Evolutionary conservation across 78 protist genomes (phyloP).

Genomic region (Dictyostelium brefeldianum): DNA sequence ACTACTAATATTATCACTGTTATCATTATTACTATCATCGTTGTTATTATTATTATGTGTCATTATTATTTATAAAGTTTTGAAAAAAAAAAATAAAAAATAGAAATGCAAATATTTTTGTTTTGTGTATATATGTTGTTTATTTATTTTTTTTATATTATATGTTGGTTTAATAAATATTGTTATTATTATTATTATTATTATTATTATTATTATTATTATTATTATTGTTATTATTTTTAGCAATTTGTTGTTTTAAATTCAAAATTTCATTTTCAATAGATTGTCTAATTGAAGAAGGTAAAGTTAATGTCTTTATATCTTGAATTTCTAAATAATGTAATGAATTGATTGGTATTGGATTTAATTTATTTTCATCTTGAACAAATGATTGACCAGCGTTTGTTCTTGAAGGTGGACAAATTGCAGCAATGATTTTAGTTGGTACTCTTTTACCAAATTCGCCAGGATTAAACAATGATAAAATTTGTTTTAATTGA

Average conservation of each 20-base stretch:
- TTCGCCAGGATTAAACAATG: slow-evolving; percentile 37
- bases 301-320: slow-evolving; percentile 24
- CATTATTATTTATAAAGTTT: too few species aligned
- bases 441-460: slow-evolving; percentile 40
- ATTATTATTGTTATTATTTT: neutral
- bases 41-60: too few species aligned
- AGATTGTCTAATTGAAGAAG: slow-evolving; percentile 28
- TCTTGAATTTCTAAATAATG: slow-evolving; percentile 63
- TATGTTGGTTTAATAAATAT: too few species aligned
- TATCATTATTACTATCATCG: too few species aligned
- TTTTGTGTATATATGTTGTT: too few species aligned
- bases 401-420: neutral
- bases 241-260: slow-evolving; percentile 21
- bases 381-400: slow-evolving; percentile 13
- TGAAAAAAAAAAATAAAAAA: too few species aligned
- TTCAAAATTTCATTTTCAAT: slow-evolving; percentile 65
- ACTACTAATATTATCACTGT: too few species aligned
- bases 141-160: too few species aligned
- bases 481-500: slow-evolving; percentile 64
- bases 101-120: too few species aligned
- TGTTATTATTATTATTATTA: too few species aligned
- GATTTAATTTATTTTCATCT: slow-evolving; percentile 13
- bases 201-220: neutral
- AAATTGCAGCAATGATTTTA: slow-evolving; percentile 28
- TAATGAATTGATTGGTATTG: slow-evolving; percentile 42